Evolutionary conservation across 164 flowering plant species (phyloP).

Genomic region (Berberis vulgaris): DNA sequence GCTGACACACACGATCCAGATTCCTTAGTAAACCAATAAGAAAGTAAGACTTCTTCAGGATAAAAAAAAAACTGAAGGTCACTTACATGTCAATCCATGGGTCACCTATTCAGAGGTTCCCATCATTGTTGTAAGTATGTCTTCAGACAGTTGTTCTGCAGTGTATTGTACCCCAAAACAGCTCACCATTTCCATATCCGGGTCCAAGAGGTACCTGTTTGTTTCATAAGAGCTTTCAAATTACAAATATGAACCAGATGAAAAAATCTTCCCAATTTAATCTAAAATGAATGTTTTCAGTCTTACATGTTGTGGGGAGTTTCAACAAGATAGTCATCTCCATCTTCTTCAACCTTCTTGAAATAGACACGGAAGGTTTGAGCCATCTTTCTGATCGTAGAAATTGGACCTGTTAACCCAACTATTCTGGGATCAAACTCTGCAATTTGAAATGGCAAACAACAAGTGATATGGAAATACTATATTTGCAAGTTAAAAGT

Average conservation of each 20-base stretch:
- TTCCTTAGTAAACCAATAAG: too few relatives aligned
- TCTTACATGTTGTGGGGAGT: slow-evolving; percentile 80
- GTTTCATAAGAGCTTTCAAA: slow-evolving; percentile 1
- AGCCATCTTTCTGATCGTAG: slow-evolving; percentile 63
- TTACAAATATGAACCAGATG: neutral
- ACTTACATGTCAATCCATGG: neutral
- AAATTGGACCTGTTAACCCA: slow-evolving; percentile 59
- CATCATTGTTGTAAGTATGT: slow-evolving; percentile 40
- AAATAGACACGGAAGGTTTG: slow-evolving; percentile 75
- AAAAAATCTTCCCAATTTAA: neutral
- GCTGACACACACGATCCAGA: too few relatives aligned
- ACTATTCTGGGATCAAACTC: slow-evolving; percentile 77
- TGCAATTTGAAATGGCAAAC: slow-evolving; percentile 19
- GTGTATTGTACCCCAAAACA: slow-evolving; percentile 71
- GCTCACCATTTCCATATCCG: slow-evolving; percentile 59
- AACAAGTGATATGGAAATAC: neutral
- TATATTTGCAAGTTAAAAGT: neutral
- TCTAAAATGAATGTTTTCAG: neutral
- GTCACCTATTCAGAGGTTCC: slow-evolving; percentile 11
- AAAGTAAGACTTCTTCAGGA: slow-evolving; percentile 2
- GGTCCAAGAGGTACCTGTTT: slow-evolving; percentile 74
- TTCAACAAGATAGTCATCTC: slow-evolving; percentile 77
- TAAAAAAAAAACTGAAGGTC: neutral
- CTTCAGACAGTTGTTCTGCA: slow-evolving; percentile 55
- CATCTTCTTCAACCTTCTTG: slow-evolving; percentile 77